Conservation (phyloP, 2,329 filamentous ascomycete species). For the Malbranchea cinnamomea region DNA sequence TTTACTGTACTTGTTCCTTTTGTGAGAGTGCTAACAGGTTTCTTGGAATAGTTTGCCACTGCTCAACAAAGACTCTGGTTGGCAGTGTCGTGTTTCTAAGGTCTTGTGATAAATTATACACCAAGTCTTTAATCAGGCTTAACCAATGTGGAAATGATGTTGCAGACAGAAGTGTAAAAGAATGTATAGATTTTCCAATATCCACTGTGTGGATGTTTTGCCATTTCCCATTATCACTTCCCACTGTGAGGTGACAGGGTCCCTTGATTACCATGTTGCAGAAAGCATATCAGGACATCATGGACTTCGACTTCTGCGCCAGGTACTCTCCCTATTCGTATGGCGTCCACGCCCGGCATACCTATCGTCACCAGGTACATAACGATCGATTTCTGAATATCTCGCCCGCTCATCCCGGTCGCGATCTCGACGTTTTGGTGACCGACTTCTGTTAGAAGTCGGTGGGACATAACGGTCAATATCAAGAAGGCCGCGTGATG, state of each 20-base stretch:
- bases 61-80: slow-evolving; percentile 66
- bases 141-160: no score
- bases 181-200: no score
- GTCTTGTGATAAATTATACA: no score
- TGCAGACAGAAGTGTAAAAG: no score
- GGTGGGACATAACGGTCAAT: slow-evolving; percentile 30
- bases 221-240: no score
- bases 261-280: no score
- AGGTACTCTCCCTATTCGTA: slow-evolving; percentile 10
- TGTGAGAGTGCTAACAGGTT: slow-evolving; percentile 21
- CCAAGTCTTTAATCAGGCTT: no score
- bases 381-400: slow-evolving; percentile 29
- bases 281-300: no score
- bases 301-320: slow-evolving; percentile 15
- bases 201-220: no score
- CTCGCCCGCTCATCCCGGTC: slow-evolving; percentile 18
- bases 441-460: slow-evolving; percentile 26
- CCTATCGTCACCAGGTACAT: slow-evolving; percentile 25
- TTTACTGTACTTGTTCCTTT: slow-evolving; percentile 3
- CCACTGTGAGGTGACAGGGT: no score
- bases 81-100: slow-evolving; percentile 86
- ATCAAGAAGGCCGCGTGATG: slow-evolving; percentile 22
- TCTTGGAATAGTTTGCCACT: slow-evolving; percentile 54
- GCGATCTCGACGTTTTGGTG: slow-evolving; percentile 22
- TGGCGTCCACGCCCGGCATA: no score